Evolutionary conservation across 2,329 filamentous ascomycete genomes (phyloP).

Genomic region (Xylaria sp.): DNA sequence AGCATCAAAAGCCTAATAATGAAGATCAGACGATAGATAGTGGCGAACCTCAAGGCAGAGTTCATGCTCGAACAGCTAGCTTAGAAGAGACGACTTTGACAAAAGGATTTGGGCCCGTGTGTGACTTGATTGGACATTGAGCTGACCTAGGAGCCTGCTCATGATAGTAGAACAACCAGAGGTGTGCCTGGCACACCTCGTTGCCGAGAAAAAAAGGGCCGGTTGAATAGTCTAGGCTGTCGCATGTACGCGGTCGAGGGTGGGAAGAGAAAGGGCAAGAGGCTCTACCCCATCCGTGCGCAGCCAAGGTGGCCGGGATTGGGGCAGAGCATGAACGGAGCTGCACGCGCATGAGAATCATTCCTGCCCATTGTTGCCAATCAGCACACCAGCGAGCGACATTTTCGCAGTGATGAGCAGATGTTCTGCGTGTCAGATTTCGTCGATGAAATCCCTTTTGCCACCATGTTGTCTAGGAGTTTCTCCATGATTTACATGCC

Average conservation of each 20-base stretch:
- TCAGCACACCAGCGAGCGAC: slow-evolving; percentile 6
- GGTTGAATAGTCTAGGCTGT: slow-evolving; percentile 35
- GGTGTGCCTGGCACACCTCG: slow-evolving; percentile 18
- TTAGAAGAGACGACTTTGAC: slow-evolving; percentile 5
- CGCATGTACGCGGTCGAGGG: slow-evolving; percentile 31
- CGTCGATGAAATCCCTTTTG: slow-evolving; percentile 27
- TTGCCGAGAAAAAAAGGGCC: slow-evolving; percentile 18
- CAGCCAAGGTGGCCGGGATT: slow-evolving; percentile 29
- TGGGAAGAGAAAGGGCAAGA: slow-evolving; percentile 21
- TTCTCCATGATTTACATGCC: slow-evolving; percentile 27
- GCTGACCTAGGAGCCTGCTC: neutral
- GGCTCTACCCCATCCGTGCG: slow-evolving; percentile 32
- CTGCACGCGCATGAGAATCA: slow-evolving; percentile 17
- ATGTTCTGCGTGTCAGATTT: slow-evolving; percentile 27
- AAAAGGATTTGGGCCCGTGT: slow-evolving; percentile 15
- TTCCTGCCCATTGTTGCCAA: slow-evolving; percentile 21
- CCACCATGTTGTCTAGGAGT: neutral
- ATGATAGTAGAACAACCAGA: neutral
- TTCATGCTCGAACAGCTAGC: slow-evolving; percentile 23
- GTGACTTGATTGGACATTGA: slow-evolving; percentile 16
- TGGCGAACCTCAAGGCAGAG: neutral
- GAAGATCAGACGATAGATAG: slow-evolving; percentile 35
- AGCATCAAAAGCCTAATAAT: slow-evolving; percentile 32
- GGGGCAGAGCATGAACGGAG: slow-evolving; percentile 30
- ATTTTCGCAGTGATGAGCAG: slow-evolving; percentile 11